Base-by-base conservation (phyloP, 768 basidiomycete species). In the Naganishia kalamii region DNA sequence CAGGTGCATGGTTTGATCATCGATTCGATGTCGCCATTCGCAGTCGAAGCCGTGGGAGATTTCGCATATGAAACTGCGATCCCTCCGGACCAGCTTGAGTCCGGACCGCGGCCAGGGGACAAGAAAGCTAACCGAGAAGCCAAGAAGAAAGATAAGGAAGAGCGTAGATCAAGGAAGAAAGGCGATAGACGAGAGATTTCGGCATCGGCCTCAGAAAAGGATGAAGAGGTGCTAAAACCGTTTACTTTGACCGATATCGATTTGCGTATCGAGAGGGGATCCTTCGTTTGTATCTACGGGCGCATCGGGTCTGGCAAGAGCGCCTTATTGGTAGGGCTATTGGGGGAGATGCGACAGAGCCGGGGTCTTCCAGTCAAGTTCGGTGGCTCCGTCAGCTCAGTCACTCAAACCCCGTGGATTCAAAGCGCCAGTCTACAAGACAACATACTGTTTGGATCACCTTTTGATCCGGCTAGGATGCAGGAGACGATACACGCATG, bases 231-330 rank as follows among this genome's bases (percentile, higher is more conserved):
- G n/a, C 32, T 23, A 13, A 19, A 35, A 15, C 69, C 79, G 1
- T 84, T 87, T 68, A 82, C 82, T 4, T 84, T 86, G 12, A 78
- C 79, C 0, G 78, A 85, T 6, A 83, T 70, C 15, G 37, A 72
- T 32, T 30, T 75, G 6, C 37, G 57, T 5, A 67, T 75, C 11
- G 68, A 68, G 0, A 44, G 66, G 43, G 74, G 77, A 1, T 41
- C 73, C 0, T 59, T 78, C 12, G 72, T 74, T 0, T 73, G 72
- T 35, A 63, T 78, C 27, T 71, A 76, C 0, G 77, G 77, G 0
- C 48, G 72, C 5, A 73, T 78, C 13, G 77, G 77, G 4, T 62
- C 67, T 4, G 77, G 77, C 17, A 78, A 78, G 66, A 70, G 70
- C 10, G 72, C 77, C 0, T 68, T 78, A 7, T 62, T 77, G 0